Evolutionary conservation across 371 early-diverging fungal species (phyloP), one percentile per base, ranked within the genome.

Genomic region (Mucor irregularis): DNA sequence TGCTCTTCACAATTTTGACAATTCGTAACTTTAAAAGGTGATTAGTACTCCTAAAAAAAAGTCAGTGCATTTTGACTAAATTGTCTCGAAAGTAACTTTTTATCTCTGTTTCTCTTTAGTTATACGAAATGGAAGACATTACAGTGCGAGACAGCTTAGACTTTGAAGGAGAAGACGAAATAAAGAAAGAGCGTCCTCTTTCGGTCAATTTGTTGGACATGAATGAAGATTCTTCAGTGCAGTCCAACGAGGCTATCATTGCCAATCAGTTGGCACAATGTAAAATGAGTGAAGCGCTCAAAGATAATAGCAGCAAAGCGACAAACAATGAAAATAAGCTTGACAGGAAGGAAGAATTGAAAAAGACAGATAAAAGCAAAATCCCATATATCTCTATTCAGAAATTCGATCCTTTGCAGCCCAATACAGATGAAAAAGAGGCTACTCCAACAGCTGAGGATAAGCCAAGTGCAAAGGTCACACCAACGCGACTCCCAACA

Each of bases 401-500:
- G 5, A 46, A 46, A 28, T 35, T 54, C 11, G 54, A 54, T 46
- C 46, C 45, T 28, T 22, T 53, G 16, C 52, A 52, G 30, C 16
- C 19, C 16, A n/a, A 28, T 26, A 26, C 10, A 11, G 17, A 10
- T 13, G 24, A 31, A 0, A 31, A 35, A 19, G 22, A 34, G 8
- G 2, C 24, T 6, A 13, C 21, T 17, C 19, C 16, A 8, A 8
- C 39, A 4, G 38, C 38, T 11, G 29, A n/a, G 4, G 22, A 21
- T 31, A 39, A 25, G 11, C 33, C 9, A 38, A 9, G 28, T n/a
- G 19, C 19, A 7, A 53, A 44, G 26, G 9, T 28, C n/a, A 59
- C 46, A 16, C 60, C 60, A 26, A 59, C 60, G 29, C 45, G 60
- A 53, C 47, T 59, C 17, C 60, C 60, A 21, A 51, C 59, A n/a